These are phyloP conservation scores for Plenodomus lindquistii DNA, from an alignment of 2,329 filamentous ascomycete genomes.

Conservation along the genomic window DNA sequence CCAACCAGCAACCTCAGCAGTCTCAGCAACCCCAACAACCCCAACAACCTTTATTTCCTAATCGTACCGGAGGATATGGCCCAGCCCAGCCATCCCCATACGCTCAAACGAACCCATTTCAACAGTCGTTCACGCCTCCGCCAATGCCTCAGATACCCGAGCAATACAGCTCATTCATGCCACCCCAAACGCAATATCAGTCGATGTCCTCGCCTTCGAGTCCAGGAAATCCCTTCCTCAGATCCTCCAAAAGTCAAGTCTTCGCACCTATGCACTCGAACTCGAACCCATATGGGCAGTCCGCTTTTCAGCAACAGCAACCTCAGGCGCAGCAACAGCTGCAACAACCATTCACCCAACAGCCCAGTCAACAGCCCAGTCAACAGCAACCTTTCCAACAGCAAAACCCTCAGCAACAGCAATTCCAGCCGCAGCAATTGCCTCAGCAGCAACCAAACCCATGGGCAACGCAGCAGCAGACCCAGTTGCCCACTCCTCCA, in stretches of 20 bases:
- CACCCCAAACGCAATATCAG: slow-evolving; percentile 40
- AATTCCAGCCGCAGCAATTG: slow-evolving; percentile 18
- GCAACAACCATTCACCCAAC: slow-evolving; percentile 20
- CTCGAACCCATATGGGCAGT: slow-evolving; percentile 47
- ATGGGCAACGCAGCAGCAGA: slow-evolving; percentile 27
- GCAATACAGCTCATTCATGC: slow-evolving; percentile 42
- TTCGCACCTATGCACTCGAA: slow-evolving; percentile 40
- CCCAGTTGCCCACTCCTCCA: slow-evolving; percentile 17
- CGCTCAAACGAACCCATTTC: slow-evolving; percentile 46
- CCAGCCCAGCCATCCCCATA: slow-evolving; percentile 44
- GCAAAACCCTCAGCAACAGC: slow-evolving; percentile 16
- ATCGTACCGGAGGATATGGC: slow-evolving; percentile 69
- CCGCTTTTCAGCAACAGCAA: slow-evolving; percentile 21
- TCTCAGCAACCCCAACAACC: not conserved
- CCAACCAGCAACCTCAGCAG: slow-evolving; percentile 31
- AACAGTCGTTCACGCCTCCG: slow-evolving; percentile 47
- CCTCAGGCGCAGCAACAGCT: slow-evolving; percentile 25
- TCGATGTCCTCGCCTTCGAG: slow-evolving; percentile 46
- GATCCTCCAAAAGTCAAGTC: slow-evolving; percentile 48
- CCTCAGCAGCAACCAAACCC: slow-evolving; percentile 21
- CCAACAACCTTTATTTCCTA: slow-evolving; percentile 65
- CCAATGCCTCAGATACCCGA: slow-evolving; percentile 47
- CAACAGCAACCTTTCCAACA: slow-evolving; percentile 4
- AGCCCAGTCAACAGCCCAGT: slow-evolving; percentile 46
- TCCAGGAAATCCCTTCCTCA: slow-evolving; percentile 50